Conservation (phyloP, 2,329 filamentous ascomycete genomes). For the Gnomoniopsis smithogilvyi region DNA sequence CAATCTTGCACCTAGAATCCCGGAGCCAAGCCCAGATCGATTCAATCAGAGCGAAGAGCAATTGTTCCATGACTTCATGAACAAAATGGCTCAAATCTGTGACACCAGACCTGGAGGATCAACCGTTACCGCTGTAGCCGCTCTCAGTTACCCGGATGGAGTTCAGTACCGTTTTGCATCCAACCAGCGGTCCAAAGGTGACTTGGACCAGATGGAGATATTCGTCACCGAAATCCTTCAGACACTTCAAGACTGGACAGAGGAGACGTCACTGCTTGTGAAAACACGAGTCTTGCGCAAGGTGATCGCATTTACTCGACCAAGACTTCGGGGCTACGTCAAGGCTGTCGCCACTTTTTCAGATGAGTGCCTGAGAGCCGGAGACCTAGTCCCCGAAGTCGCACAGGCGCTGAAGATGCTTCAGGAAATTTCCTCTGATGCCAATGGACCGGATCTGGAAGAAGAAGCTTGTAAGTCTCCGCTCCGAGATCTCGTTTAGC, state of each 20-base stretch:
- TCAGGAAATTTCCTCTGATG: neutral
- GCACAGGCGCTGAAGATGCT: neutral
- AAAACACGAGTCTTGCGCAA: conserved; percentile 9
- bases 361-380: conserved; percentile 6
- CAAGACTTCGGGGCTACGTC: conserved; percentile 16
- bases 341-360: neutral
- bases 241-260: conserved; percentile 9
- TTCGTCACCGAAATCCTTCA: conserved; percentile 19
- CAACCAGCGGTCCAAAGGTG: conserved; percentile 21
- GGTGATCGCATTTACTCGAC: conserved; percentile 20
- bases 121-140: conserved; percentile 25
- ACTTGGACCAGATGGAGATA: conserved; percentile 6
- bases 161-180: conserved; percentile 28
- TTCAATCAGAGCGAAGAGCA: conserved; percentile 2
- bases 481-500: neutral
- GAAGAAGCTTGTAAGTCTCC: neutral
- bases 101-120: conserved; percentile 22
- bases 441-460: neutral
- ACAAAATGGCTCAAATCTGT: conserved; percentile 28
- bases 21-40: conserved; percentile 9
- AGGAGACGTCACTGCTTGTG: neutral
- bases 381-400: neutral
- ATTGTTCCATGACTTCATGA: conserved; percentile 24
- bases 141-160: conserved; percentile 21
- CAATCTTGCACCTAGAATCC: neutral